Evolutionary conservation across 73 alveolate species (phyloP), one percentile per base, ranked within the genome.

Genomic region (Diophrys appendiculata): DNA sequence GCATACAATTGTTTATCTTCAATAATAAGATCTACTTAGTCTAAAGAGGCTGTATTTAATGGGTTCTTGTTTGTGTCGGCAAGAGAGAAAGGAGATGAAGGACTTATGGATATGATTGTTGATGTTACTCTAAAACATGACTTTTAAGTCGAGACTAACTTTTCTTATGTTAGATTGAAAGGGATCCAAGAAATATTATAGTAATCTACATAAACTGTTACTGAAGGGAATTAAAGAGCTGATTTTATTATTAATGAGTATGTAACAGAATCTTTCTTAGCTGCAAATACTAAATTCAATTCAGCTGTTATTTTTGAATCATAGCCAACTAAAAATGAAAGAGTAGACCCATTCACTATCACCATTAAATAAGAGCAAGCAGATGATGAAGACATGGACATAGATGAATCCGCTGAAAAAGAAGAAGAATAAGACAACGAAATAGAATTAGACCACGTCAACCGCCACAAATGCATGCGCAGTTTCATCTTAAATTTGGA

Each of bases 91-190:
- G 93, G 92, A 24, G 90, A 87, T 33, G 94, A 82, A 52, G 64
- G 83, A 43, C 87, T 90, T 70, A 93, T 95, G 95, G 90, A 87
- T 68, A 56, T 90, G 81, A 78, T 94, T 52, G 91, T 93, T 13
- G 95, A 93, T 27, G 82, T 77, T 13, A 91, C 87, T 53, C 86
- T 89, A 87, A 85, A 86, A 34, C 92, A 92, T 73, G 88, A 96
- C 74, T 96, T 96, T 83, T 93, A 95, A 52, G 98, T 96, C 18
- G 98, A 96, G 78, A 96, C 99, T 0, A 92, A 94, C 87, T 96
- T 96, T 84, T 79, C 55, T 72, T n/a, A n/a, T n/a, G n/a, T n/a
- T n/a, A n/a, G n/a, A n/a, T n/a, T n/a, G n/a, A n/a, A n/a, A n/a
- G n/a, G n/a, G n/a, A n/a, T n/a, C n/a, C n/a, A n/a, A n/a, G n/a